Evolutionary conservation across 805 yeast species (phyloP).

Genomic region (Ogataea saltuana): DNA sequence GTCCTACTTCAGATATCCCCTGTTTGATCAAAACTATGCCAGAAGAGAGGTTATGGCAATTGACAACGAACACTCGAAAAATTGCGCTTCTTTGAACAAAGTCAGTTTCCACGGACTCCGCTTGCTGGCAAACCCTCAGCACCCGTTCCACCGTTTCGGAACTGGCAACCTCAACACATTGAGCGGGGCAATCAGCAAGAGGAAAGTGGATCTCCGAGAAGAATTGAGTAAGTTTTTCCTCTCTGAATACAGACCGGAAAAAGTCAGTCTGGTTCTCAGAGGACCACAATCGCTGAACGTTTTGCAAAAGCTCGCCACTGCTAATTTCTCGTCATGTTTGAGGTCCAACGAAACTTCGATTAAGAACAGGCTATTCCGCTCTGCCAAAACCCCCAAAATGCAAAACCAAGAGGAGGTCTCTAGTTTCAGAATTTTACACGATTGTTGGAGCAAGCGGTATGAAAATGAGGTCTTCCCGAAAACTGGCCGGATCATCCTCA

Average conservation of each 20-base stretch:
- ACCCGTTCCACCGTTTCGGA: slow-evolving; percentile 61
- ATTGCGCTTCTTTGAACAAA: slow-evolving; percentile 45
- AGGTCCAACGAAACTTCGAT: neutral
- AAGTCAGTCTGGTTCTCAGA: slow-evolving; percentile 58
- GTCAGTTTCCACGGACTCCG: slow-evolving; percentile 60
- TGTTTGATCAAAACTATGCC: slow-evolving; percentile 44
- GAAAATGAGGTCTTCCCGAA: slow-evolving; percentile 27
- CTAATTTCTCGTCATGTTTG: slow-evolving; percentile 37
- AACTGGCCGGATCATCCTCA: slow-evolving; percentile 36
- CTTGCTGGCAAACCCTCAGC: slow-evolving; percentile 45
- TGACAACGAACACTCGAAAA: slow-evolving; percentile 66
- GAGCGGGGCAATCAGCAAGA: slow-evolving; percentile 34
- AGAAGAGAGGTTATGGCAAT: slow-evolving; percentile 59
- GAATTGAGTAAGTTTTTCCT: slow-evolving; percentile 42
- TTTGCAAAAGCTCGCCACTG: slow-evolving; percentile 51
- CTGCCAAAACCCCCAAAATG: neutral
- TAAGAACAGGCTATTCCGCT: neutral
- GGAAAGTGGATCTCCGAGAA: slow-evolving; percentile 38
- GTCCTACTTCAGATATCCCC: slow-evolving; percentile 51
- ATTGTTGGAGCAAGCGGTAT: slow-evolving; percentile 27
- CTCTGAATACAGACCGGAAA: slow-evolving; percentile 44
- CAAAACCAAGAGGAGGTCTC: neutral
- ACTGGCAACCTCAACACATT: slow-evolving; percentile 65
- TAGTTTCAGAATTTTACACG: slow-evolving; percentile 11
- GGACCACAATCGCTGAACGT: slow-evolving; percentile 67